Conservation (phyloP, 2,329 filamentous ascomycete species). For the Fonsecaea erecta region DNA sequence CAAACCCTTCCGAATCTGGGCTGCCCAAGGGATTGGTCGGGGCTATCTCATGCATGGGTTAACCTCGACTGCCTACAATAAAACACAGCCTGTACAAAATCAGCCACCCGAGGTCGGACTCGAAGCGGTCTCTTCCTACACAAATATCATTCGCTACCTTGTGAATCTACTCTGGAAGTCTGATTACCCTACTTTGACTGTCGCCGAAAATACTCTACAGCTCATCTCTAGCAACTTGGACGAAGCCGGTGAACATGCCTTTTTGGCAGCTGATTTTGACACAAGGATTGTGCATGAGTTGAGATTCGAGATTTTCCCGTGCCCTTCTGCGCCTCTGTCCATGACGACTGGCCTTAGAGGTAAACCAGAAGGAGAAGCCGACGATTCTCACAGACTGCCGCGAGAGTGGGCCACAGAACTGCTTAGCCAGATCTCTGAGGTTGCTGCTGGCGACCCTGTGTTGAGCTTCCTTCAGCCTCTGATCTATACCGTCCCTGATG, state of each 20-base stretch:
- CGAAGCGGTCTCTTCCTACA: constrained; percentile 27
- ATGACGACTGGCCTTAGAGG: not conserved
- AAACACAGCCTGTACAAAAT: not conserved
- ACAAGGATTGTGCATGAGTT: constrained; percentile 46
- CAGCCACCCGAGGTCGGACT: constrained; percentile 7
- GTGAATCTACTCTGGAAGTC: constrained; percentile 28
- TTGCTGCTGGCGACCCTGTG: constrained; percentile 67
- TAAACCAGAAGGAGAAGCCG: not conserved
- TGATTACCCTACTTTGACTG: constrained; percentile 22
- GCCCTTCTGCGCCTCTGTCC: constrained; percentile 40
- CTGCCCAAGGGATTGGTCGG: constrained; percentile 79
- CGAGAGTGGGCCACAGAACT: constrained; percentile 65
- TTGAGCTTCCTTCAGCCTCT: constrained; percentile 71
- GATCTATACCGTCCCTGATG: constrained; percentile 66
- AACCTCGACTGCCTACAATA: constrained; percentile 11
- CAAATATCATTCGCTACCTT: constrained; percentile 28
- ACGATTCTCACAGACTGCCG: not conserved
- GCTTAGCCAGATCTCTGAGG: constrained; percentile 65
- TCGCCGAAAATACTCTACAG: constrained; percentile 53
- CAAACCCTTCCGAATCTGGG: constrained; percentile 78
- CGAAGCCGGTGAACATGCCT: constrained; percentile 40
- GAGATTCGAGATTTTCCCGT: constrained; percentile 49
- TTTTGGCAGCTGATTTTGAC: constrained; percentile 46
- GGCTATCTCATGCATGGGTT: constrained; percentile 78
- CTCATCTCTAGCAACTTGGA: constrained; percentile 46